phyloP scores from a whole-genome alignment of 805 yeast genomes.

The Yarrowia sp. region DNA sequence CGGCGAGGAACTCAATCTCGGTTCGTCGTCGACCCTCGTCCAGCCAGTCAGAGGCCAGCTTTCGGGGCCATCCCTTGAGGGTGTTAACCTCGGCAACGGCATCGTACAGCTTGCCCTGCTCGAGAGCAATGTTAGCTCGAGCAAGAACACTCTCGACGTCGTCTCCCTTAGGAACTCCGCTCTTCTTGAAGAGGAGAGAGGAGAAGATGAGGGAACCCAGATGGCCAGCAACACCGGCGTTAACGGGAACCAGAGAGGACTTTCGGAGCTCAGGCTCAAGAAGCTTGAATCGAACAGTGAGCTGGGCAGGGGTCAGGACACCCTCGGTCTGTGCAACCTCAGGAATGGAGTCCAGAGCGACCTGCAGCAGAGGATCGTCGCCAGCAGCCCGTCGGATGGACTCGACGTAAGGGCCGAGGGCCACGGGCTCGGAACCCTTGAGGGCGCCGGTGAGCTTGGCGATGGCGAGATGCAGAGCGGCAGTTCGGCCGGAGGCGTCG shows the following conservation, averaged over 20 bases:
- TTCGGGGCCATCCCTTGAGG: conserved; percentile 90
- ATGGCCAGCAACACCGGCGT: conserved; percentile 94
- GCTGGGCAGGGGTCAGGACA: conserved; percentile 71
- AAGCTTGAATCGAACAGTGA: conserved; percentile 73
- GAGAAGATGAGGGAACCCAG: conserved; percentile 75
- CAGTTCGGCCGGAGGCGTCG: conserved; percentile 41
- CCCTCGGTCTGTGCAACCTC: conserved; percentile 47
- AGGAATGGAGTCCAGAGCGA: conserved; percentile 50
- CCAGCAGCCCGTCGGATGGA: conserved; percentile 40
- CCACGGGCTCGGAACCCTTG: conserved; percentile 41
- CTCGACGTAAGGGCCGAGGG: conserved; percentile 39
- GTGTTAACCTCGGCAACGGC: conserved; percentile 92
- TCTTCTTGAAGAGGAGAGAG: conserved; percentile 67
- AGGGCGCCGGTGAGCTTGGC: conserved; percentile 45
- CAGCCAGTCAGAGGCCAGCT: conserved; percentile 88
- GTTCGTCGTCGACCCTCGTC: conserved; percentile 82
- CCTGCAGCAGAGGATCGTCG: conserved; percentile 50
- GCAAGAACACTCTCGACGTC: conserved; percentile 89
- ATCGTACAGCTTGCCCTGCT: conserved; percentile 70
- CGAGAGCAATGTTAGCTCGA: conserved; percentile 71
- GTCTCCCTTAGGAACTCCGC: conserved; percentile 73
- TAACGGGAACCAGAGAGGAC: conserved; percentile 85
- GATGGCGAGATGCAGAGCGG: conserved; percentile 45
- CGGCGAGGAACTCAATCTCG: conserved; percentile 78
- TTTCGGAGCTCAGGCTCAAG: conserved; percentile 83